Percentiles rank a stretch among this genome's conserved stretches.
phyloP scores from a whole-genome alignment of 2,329 filamentous ascomycete species.

The Westerdykella aurantiaca region DNA sequence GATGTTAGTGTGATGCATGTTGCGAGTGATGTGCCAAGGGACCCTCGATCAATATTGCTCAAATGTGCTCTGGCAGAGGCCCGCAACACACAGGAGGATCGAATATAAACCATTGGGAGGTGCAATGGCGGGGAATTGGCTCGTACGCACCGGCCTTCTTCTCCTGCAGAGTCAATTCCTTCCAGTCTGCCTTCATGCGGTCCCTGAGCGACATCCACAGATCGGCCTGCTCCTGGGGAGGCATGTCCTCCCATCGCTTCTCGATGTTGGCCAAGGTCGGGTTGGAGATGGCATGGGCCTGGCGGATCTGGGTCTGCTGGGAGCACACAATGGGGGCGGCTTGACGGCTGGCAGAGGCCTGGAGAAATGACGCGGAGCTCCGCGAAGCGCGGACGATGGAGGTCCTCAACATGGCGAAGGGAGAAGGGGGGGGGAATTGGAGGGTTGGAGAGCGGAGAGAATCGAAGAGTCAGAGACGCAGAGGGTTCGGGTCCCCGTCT shows the following conservation, averaged over 20 bases:
- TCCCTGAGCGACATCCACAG: constrained; percentile 98
- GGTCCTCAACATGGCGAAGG: constrained; percentile 36
- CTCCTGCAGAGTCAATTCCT: constrained; percentile 89
- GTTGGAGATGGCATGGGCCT: constrained; percentile 93
- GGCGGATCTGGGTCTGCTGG: constrained; percentile 50
- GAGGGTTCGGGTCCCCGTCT: constrained; percentile 30
- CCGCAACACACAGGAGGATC: background rate
- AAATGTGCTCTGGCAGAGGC: background rate
- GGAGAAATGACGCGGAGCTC: constrained; percentile 32
- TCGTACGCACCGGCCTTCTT: constrained; percentile 92
- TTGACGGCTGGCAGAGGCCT: constrained; percentile 32
- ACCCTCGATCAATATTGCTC: background rate
- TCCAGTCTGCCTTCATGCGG: constrained; percentile 98
- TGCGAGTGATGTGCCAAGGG: background rate
- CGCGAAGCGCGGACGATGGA: constrained; percentile 35
- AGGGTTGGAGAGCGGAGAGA: constrained; percentile 34
- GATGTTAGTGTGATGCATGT: background rate
- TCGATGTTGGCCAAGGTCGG: constrained; percentile 96
- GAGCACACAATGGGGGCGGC: constrained; percentile 35
- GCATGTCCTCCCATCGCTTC: constrained; percentile 98
- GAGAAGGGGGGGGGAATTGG: constrained; percentile 11
- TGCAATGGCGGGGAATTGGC: background rate
- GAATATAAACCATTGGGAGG: background rate
- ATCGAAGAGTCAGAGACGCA: constrained; percentile 26
- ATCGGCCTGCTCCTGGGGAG: constrained; percentile 97